Percentiles rank a stretch among this genome's conserved stretches.
phyloP scores from a whole-genome alignment of 306 rosid genomes.

The Hippophae gyantsensis region DNA sequence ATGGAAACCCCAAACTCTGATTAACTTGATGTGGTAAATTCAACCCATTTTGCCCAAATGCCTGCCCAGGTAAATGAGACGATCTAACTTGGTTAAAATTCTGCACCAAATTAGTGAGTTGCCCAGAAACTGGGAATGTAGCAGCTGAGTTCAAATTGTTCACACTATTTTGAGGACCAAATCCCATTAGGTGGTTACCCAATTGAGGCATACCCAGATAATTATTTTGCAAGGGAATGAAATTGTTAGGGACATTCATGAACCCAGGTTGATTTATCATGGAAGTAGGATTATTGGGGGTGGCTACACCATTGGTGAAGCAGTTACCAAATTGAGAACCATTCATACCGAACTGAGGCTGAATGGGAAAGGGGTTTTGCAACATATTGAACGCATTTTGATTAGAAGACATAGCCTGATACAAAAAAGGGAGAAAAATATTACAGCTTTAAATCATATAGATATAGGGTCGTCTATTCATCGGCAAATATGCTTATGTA shows the following conservation, averaged over 20 bases:
- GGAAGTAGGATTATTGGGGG: conserved; percentile 21
- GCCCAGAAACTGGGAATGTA: conserved; percentile 36
- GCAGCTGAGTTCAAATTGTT: conserved; percentile 31
- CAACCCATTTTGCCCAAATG: conserved; percentile 26
- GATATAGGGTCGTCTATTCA: neutral
- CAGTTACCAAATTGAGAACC: conserved; percentile 30
- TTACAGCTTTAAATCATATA: neutral
- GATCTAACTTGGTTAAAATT: conserved; percentile 38
- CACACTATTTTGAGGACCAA: conserved; percentile 31
- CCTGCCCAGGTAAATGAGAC: conserved; percentile 37
- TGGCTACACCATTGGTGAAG: conserved; percentile 12
- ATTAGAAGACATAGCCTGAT: neutral
- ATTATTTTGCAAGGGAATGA: conserved; percentile 36
- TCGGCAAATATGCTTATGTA: too few relatives aligned
- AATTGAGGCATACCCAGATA: conserved; percentile 32
- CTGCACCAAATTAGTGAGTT: conserved; percentile 30
- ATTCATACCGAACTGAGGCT: conserved; percentile 32
- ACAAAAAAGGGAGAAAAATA: neutral
- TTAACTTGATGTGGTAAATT: conserved; percentile 49
- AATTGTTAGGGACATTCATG: conserved; percentile 27
- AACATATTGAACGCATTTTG: conserved; percentile 12
- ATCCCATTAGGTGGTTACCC: conserved; percentile 31
- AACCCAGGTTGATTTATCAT: conserved; percentile 29
- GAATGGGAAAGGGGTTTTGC: conserved; percentile 25
- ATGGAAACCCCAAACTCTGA: conserved; percentile 43